phyloP scores from a whole-genome alignment of 192 early-diverging fungal genomes.

The Coemansia sp. region DNA sequence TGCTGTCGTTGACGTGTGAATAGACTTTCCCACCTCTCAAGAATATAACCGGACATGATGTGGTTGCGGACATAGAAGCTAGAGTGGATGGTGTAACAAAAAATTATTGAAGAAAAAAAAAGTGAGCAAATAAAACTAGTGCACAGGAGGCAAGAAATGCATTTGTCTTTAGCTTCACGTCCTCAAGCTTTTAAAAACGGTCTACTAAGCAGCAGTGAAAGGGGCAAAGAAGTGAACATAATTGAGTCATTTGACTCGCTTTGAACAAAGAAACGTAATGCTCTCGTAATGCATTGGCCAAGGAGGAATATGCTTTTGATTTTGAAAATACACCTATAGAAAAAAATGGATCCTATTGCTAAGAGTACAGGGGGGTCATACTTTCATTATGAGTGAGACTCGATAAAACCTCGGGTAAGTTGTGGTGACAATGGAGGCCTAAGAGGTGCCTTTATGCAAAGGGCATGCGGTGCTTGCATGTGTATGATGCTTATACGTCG shows the following conservation, averaged over 20 bases:
- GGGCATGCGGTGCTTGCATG: too few species aligned
- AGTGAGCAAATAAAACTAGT: too few species aligned
- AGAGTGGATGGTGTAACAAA: background rate
- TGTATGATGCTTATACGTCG: too few species aligned
- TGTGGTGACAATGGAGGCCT: too few species aligned
- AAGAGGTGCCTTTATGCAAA: too few species aligned
- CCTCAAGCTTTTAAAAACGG: background rate
- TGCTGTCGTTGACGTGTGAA: background rate
- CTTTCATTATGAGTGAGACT: too few species aligned
- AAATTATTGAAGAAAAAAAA: background rate
- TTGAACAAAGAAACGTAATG: background rate
- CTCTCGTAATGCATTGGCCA: background rate
- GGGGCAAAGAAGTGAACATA: background rate
- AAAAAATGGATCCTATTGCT: too few species aligned
- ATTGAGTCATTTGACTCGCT: background rate
- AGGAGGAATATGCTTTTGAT: background rate
- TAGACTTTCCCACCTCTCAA: background rate
- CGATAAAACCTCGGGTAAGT: too few species aligned
- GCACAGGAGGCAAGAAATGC: background rate
- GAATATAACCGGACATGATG: background rate
- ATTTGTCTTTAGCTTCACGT: background rate
- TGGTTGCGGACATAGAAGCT: background rate
- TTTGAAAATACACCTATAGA: too few species aligned
- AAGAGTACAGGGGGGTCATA: too few species aligned
- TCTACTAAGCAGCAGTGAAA: background rate